Conservation (phyloP, 2,329 filamentous ascomycete genomes). For the Coniochaeta prunicola region DNA sequence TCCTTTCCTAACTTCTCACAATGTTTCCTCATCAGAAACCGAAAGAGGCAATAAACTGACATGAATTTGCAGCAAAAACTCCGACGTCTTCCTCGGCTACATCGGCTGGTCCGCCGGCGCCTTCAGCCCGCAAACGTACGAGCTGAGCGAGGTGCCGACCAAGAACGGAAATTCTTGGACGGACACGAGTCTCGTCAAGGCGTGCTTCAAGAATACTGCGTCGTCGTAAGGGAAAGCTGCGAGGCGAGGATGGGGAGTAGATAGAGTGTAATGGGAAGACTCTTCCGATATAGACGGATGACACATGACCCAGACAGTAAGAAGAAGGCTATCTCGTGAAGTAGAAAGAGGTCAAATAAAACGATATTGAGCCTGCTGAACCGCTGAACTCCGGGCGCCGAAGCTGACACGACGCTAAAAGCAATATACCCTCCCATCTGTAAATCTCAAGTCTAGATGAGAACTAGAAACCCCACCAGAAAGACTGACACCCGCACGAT, state of each 20-base stretch:
- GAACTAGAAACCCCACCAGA: too few relatives aligned
- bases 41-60: background rate
- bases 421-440: too few relatives aligned
- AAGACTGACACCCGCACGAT: too few relatives aligned
- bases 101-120: constrained; percentile 20
- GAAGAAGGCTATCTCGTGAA: too few relatives aligned
- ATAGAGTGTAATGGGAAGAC: too few relatives aligned
- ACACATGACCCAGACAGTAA: too few relatives aligned
- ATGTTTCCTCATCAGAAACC: background rate
- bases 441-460: too few relatives aligned
- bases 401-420: too few relatives aligned
- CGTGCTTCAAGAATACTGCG: constrained; percentile 13
- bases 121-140: constrained; percentile 16
- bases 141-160: constrained; percentile 19
- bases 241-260: background rate
- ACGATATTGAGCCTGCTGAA: too few relatives aligned
- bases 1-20: background rate
- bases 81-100: constrained; percentile 20
- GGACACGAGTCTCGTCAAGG: constrained; percentile 13
- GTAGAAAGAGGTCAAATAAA: too few relatives aligned
- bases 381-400: too few relatives aligned
- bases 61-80: constrained; percentile 17
- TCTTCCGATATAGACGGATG: too few relatives aligned
- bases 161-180: constrained; percentile 16
- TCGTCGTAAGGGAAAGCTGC: background rate